A percentile compares a stretch with the other conserved stretches of the same genome.
Conservation (phyloP, 495 filamentous ascomycete genomes). For the Podospora australis region DNA sequence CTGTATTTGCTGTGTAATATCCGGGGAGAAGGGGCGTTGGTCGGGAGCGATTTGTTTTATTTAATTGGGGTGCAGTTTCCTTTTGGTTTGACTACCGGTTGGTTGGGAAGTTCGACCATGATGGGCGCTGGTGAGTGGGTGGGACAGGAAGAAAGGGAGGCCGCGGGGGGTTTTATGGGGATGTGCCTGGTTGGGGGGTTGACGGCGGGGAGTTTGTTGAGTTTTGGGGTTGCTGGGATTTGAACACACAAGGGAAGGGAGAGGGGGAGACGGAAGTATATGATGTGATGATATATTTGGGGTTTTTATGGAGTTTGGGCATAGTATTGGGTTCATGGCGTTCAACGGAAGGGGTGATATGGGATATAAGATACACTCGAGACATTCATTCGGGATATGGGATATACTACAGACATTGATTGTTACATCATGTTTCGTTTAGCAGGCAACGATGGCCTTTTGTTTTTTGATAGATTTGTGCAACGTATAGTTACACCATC, state of each 20-base stretch:
- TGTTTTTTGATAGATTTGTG: too few species aligned
- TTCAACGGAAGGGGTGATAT: too few species aligned
- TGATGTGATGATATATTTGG: too few species aligned
- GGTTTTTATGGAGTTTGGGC: too few species aligned
- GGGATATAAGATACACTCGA: too few species aligned
- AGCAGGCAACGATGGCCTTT: too few species aligned
- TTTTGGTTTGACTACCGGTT: conserved; percentile 84
- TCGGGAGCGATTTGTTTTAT: conserved; percentile 83
- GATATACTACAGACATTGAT: too few species aligned
- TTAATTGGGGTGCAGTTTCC: conserved; percentile 71
- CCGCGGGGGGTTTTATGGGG: conserved; percentile 91
- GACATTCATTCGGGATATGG: too few species aligned
- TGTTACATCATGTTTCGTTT: too few species aligned
- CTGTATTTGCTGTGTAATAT: conserved; percentile 89
- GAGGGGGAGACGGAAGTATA: not conserved
- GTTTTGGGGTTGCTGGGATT: conserved; percentile 62
- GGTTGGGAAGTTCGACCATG: conserved; percentile 78
- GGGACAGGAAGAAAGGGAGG: conserved; percentile 70
- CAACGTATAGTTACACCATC: too few species aligned
- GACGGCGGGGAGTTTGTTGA: conserved; percentile 78
- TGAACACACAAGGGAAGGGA: conserved; percentile 10
- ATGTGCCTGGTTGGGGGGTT: conserved; percentile 78
- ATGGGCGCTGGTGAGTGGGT: conserved; percentile 81
- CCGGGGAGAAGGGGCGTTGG: conserved; percentile 56
- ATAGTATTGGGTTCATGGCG: too few species aligned